Percentiles rank a stretch among this genome's conserved stretches.
Conservation (phyloP, 169 alveolate genomes). For the Plasmodium malariae region DNA sequence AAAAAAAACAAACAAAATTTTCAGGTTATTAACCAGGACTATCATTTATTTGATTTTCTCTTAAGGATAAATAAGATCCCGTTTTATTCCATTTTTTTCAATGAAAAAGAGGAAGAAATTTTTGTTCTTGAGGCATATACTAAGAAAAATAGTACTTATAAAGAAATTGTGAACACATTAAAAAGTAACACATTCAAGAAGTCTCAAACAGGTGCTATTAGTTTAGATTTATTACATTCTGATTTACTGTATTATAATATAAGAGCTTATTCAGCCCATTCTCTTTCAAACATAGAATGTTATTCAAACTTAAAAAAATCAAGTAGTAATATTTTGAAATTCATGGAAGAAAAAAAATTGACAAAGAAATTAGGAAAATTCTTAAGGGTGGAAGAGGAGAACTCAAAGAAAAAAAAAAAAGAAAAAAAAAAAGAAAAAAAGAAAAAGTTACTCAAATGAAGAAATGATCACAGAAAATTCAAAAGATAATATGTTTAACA, state of each 20-base stretch:
- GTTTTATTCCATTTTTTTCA: constrained; percentile 37
- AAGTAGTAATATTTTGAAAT: not conserved
- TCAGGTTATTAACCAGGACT: not conserved
- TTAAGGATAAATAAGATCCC: constrained; percentile 63
- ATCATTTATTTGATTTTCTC: constrained; percentile 26
- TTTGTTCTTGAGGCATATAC: constrained; percentile 9
- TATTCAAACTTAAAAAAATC: not conserved
- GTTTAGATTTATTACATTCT: constrained; percentile 45
- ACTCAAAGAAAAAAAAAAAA: not conserved
- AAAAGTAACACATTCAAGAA: not conserved
- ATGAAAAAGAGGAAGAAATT: constrained; percentile 71
- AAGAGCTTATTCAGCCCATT: not conserved
- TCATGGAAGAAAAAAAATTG: not conserved
- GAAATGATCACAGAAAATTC: constrained; percentile 5
- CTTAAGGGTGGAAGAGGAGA: not conserved
- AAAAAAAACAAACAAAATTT: not conserved
- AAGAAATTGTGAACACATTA: not conserved
- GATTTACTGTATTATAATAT: constrained; percentile 41
- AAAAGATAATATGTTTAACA: not conserved
- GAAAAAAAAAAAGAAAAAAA: not conserved
- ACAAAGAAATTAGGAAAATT: constrained; percentile 11
- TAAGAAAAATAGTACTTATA: not conserved
- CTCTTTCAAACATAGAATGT: not conserved
- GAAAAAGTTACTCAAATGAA: not conserved
- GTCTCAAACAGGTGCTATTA: not conserved